phyloP scores from a whole-genome alignment of 2,329 filamentous ascomycete genomes.

The Fusarium beomiforme region DNA sequence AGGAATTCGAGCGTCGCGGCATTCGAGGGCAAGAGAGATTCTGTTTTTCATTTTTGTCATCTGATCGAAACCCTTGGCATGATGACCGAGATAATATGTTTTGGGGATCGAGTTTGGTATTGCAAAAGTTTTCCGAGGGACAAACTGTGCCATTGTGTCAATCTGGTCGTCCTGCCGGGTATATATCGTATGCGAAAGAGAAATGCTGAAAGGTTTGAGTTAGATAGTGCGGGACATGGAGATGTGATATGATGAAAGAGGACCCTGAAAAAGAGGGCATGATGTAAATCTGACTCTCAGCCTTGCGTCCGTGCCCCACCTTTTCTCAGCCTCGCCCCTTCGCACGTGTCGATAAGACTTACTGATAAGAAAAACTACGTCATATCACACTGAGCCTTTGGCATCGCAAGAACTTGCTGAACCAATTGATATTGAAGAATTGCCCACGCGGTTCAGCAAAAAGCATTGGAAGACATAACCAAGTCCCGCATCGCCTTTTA shows the following conservation, averaged over 20 bases:
- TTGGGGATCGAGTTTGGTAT: conserved; percentile 78
- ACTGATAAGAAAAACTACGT: conserved; percentile 22
- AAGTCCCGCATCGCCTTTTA: conserved; percentile 3
- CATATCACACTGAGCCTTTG: conserved; percentile 19
- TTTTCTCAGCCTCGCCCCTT: conserved; percentile 1
- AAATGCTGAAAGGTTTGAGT: not conserved
- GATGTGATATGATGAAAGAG: not conserved
- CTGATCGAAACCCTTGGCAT: conserved; percentile 76
- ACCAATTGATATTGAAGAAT: conserved; percentile 33
- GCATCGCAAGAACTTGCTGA: conserved; percentile 19
- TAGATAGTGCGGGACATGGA: not conserved
- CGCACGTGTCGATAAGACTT: conserved; percentile 34
- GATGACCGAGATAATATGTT: conserved; percentile 95
- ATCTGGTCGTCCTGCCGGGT: not conserved
- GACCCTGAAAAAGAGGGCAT: conserved; percentile 18
- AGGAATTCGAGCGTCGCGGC: conserved; percentile 91
- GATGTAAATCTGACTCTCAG: conserved; percentile 23
- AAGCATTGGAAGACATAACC: not conserved
- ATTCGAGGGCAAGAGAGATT: conserved; percentile 92
- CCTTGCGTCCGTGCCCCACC: conserved; percentile 17
- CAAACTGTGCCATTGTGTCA: conserved; percentile 61
- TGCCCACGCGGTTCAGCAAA: conserved; percentile 26
- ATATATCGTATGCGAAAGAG: not conserved
- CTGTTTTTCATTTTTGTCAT: conserved; percentile 86
- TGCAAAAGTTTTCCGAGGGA: conserved; percentile 79